Conservation (phyloP, 169 alveolate genomes). For the Plasmodium relictum region DNA sequence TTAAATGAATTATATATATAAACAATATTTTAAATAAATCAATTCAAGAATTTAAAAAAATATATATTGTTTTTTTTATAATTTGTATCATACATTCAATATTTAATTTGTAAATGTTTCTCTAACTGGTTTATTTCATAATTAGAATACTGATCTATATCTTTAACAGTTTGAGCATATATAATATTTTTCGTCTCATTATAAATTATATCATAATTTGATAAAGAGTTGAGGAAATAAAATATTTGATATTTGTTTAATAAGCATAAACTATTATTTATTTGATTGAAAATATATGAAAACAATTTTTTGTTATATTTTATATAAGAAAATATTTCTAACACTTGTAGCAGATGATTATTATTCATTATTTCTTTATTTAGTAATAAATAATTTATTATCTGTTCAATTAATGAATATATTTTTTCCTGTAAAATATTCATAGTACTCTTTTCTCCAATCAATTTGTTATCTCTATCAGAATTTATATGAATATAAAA, state of each 20-base stretch:
- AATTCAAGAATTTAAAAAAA: too few species aligned
- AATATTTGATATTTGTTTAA: slow-evolving; percentile 62
- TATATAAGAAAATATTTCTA: slow-evolving; percentile 66
- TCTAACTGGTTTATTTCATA: slow-evolving; percentile 52
- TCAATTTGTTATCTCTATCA: neutral
- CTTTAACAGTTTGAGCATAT: neutral
- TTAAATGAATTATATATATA: neutral
- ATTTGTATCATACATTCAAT: neutral
- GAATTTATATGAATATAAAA: slow-evolving; percentile 32
- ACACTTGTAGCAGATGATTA: slow-evolving; percentile 56
- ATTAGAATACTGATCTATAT: slow-evolving; percentile 31
- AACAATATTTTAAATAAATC: too few species aligned
- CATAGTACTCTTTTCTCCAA: slow-evolving; percentile 2
- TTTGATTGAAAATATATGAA: slow-evolving; percentile 58
- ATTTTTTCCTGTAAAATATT: slow-evolving; percentile 52
- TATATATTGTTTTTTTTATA: neutral
- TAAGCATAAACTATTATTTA: slow-evolving; percentile 42
- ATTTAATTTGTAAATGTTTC: slow-evolving; percentile 18
- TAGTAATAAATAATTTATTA: slow-evolving; percentile 59
- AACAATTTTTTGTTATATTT: slow-evolving; percentile 66
- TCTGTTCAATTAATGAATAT: slow-evolving; percentile 49
- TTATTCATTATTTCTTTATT: slow-evolving; percentile 61
- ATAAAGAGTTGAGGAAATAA: slow-evolving; percentile 46
- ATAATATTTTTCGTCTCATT: slow-evolving; percentile 49
- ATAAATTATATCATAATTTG: slow-evolving; percentile 51